A percentile compares a stretch with the other conserved stretches of the same genome.
Evolutionary conservation across 192 early-diverging fungal genomes (phyloP).

Genomic region (Spizellomyces punctatus): DNA sequence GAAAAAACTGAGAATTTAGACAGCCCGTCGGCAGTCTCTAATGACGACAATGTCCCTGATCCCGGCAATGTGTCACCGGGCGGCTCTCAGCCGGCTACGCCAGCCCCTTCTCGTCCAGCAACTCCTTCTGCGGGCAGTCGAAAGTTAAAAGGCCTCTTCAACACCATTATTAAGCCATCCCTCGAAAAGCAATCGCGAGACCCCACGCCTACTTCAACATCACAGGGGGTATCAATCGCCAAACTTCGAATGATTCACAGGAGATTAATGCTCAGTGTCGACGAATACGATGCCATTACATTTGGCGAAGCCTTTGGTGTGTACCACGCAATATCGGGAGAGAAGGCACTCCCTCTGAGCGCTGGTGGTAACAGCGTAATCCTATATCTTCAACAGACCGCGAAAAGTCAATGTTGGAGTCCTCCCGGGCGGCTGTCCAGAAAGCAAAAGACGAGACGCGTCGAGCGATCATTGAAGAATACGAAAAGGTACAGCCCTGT

Average conservation of each 20-base stretch:
- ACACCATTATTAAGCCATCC: conserved; percentile 19
- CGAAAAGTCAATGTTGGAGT: conserved; percentile 28
- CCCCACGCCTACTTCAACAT: not conserved
- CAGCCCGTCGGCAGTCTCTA: not conserved
- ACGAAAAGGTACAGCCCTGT: conserved; percentile 28
- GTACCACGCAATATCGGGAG: not conserved
- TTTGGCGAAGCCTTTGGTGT: conserved; percentile 16
- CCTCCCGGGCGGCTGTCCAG: conserved; percentile 26
- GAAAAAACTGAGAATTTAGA: too few species aligned
- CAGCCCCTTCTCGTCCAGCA: not conserved
- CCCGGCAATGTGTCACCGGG: not conserved
- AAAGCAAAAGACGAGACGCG: conserved; percentile 35
- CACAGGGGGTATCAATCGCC: conserved; percentile 31
- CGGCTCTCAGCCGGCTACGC: not conserved
- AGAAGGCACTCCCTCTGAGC: not conserved
- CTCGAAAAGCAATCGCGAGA: not conserved
- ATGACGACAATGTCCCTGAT: not conserved
- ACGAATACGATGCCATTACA: conserved; percentile 37
- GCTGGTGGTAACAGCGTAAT: not conserved
- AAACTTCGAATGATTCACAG: conserved; percentile 42
- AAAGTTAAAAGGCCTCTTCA: conserved; percentile 29
- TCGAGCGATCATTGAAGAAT: conserved; percentile 33
- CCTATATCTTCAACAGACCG: conserved; percentile 15
- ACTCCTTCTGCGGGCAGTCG: not conserved
- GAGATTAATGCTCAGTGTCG: conserved; percentile 25